A percentile compares a stretch with the other conserved stretches of the same genome.
Evolutionary conservation across 345 rosid genomes (phyloP).

Genomic region (Salix viminalis): DNA sequence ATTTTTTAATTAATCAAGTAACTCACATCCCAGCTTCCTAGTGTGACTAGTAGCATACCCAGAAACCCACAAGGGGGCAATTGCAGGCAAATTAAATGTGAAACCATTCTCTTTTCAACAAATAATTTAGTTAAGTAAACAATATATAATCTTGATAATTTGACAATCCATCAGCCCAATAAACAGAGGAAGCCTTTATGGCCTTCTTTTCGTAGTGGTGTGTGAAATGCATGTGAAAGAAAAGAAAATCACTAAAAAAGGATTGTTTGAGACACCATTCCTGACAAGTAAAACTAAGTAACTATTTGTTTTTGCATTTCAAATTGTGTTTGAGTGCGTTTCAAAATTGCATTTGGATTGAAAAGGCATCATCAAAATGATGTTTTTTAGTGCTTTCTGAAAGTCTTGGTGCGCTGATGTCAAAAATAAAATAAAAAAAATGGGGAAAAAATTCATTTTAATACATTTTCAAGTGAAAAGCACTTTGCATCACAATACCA

Average conservation of each 20-base stretch:
- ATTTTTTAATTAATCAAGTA: not conserved
- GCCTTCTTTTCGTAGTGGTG: not conserved
- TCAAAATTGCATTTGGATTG: no score
- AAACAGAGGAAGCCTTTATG: not conserved
- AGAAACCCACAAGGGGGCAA: not conserved
- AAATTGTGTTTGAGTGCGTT: no score
- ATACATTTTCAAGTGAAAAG: no score
- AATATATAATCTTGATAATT: not conserved
- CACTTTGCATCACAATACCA: no score
- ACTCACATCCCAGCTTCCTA: not conserved
- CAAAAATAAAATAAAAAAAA: no score
- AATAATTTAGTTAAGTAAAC: not conserved
- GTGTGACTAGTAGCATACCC: not conserved
- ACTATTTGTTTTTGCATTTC: no score
- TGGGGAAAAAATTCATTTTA: no score
- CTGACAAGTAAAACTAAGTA: not conserved
- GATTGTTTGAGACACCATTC: not conserved
- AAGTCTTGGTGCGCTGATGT: no score
- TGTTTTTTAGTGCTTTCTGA: no score
- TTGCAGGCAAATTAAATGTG: not conserved
- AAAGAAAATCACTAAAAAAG: no score
- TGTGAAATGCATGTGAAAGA: not conserved
- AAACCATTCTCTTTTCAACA: not conserved
- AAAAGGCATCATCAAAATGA: no score
- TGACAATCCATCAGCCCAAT: not conserved